Percentiles rank a stretch among this genome's conserved stretches.
Evolutionary conservation across 1,139 yeast genomes (phyloP).

Genomic region (Eremothecium sinecaudum): DNA sequence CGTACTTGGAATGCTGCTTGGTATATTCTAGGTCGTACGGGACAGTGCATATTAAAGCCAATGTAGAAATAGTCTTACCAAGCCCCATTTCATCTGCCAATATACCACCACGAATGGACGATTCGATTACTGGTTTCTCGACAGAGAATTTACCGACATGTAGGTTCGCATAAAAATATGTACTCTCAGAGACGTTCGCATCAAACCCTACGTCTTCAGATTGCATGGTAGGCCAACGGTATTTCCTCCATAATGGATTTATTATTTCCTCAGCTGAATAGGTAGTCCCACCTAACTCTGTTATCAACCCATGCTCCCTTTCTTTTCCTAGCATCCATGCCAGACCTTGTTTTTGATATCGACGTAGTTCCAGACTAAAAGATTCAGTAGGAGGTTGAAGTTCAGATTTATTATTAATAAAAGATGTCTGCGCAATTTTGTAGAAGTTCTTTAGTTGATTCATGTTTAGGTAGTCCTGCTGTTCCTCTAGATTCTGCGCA

Average conservation of each 20-base stretch:
- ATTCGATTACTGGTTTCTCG: conserved; percentile 52
- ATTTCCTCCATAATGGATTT: conserved; percentile 83
- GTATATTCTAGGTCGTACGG: conserved; percentile 38
- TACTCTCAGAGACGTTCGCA: conserved; percentile 14
- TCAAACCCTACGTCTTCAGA: conserved; percentile 25
- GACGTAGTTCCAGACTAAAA: conserved; percentile 49
- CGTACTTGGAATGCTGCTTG: too few relatives aligned
- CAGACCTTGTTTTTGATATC: conserved; percentile 71
- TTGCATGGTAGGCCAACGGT: conserved; percentile 57
- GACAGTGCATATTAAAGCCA: conserved; percentile 60
- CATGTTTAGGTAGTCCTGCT: conserved; percentile 42
- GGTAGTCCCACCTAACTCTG: conserved; percentile 20
- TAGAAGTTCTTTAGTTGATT: conserved; percentile 75
- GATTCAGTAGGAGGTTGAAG: conserved; percentile 50
- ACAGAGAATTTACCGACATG: conserved; percentile 74
- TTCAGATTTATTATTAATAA: conserved; percentile 44
- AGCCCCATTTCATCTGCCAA: conserved; percentile 97
- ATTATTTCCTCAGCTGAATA: conserved; percentile 39
- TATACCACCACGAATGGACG: conserved; percentile 69
- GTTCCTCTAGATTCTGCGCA: conserved; percentile 26
- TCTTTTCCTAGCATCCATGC: conserved; percentile 75
- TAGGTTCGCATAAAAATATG: conserved; percentile 64
- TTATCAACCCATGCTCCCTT: conserved; percentile 35
- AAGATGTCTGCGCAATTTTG: conserved; percentile 48
- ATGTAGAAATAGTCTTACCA: conserved; percentile 82